Conservation (phyloP, 371 early-diverging fungal species). For the Rhizopus stolonifer region DNA sequence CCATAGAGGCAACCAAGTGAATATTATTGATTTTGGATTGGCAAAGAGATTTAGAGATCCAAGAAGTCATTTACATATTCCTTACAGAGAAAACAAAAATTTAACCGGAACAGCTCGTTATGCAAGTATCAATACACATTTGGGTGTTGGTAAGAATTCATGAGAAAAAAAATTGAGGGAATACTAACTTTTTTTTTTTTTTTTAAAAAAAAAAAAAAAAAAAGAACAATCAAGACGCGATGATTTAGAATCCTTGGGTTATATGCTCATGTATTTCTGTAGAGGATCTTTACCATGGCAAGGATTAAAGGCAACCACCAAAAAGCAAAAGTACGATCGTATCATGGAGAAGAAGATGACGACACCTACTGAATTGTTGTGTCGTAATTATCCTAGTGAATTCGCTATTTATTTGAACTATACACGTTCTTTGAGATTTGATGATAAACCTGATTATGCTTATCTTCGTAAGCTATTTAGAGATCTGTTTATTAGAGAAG, state of each 20-base stretch:
- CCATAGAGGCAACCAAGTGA: slow-evolving; percentile 93
- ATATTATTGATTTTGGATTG: slow-evolving; percentile 99
- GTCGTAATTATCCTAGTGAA: slow-evolving; percentile 94
- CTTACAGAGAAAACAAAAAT: slow-evolving; percentile 97
- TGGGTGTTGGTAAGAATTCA: slow-evolving; percentile 88
- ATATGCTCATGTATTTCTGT: slow-evolving; percentile 99
- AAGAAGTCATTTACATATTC: slow-evolving; percentile 95
- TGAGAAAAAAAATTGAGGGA: neutral
- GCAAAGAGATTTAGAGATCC: slow-evolving; percentile 99
- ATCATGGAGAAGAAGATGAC: slow-evolving; percentile 99
- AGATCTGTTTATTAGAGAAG: slow-evolving; percentile 93
- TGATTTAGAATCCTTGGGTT: slow-evolving; percentile 98
- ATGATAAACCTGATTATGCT: slow-evolving; percentile 98
- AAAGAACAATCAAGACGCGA: slow-evolving; percentile 99
- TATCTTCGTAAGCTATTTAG: slow-evolving; percentile 96
- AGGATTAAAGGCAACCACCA: slow-evolving; percentile 97
- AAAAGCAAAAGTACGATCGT: slow-evolving; percentile 98
- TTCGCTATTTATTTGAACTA: slow-evolving; percentile 98
- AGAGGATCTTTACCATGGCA: slow-evolving; percentile 99
- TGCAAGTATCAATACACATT: slow-evolving; percentile 98
- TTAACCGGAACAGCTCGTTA: slow-evolving; percentile 99
- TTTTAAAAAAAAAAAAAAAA: neutral
- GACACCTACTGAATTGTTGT: slow-evolving; percentile 94
- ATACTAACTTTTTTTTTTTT: neutral
- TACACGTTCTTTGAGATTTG: slow-evolving; percentile 94